Evolutionary conservation across 257 asterid species (phyloP).

Genomic region (Capsicum baccatum): DNA sequence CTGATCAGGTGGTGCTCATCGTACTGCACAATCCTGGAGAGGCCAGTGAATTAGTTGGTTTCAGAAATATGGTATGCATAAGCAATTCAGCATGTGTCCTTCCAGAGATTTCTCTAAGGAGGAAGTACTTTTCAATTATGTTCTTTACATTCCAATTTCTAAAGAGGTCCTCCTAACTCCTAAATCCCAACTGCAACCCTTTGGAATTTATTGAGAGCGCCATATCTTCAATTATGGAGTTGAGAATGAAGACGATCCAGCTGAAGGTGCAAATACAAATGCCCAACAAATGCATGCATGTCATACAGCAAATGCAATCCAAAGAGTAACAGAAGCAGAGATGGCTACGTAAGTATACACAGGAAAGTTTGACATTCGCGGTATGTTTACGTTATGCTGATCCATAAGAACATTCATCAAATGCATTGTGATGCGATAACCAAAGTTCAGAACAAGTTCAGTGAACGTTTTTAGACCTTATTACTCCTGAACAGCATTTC

Average conservation of each 20-base stretch:
- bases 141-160: not conserved
- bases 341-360: not conserved
- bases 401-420: slow-evolving; percentile 13
- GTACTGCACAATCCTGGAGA: slow-evolving; percentile 15
- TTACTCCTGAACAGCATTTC: slow-evolving; percentile 69
- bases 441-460: slow-evolving; percentile 22
- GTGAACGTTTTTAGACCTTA: slow-evolving; percentile 54
- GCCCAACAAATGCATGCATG: not conserved
- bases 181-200: not conserved
- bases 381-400: not conserved
- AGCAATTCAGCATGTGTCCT: not conserved
- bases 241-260: not conserved
- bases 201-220: not conserved
- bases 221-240: slow-evolving; percentile 1
- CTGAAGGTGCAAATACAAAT: slow-evolving; percentile 10
- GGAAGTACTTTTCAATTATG: not conserved
- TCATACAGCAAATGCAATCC: not conserved
- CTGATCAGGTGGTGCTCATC: slow-evolving; percentile 18
- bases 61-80: slow-evolving; percentile 8
- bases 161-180: not conserved
- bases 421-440: slow-evolving; percentile 21
- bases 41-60: not conserved
- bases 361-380: slow-evolving; percentile 1
- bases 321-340: not conserved
- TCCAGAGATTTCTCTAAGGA: not conserved